Evolutionary conservation across 2,329 filamentous ascomycete genomes (phyloP).

Genomic region (Colletotrichum lini): DNA sequence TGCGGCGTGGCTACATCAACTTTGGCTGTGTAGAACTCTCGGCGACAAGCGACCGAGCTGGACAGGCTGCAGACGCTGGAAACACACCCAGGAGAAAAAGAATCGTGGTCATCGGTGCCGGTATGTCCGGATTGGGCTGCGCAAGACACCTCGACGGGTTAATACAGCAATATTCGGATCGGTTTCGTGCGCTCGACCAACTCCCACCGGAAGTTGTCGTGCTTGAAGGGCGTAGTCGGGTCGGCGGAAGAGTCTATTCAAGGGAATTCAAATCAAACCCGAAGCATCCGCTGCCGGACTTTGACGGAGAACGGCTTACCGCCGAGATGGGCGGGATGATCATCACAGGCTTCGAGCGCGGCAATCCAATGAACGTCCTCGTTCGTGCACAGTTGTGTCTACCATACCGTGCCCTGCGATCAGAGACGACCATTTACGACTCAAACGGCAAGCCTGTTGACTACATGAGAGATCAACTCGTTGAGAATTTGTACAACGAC

Average conservation of each 20-base stretch:
- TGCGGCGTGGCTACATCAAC: constrained; percentile 94
- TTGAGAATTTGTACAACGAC: constrained; percentile 95
- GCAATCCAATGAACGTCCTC: constrained; percentile 93
- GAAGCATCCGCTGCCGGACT: constrained; percentile 63
- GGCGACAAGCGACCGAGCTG: constrained; percentile 47
- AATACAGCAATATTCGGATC: constrained; percentile 82
- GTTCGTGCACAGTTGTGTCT: constrained; percentile 92
- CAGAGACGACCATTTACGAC: constrained; percentile 92
- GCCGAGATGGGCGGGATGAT: constrained; percentile 99
- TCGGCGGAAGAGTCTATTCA: constrained; percentile 95
- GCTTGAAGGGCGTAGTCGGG: constrained; percentile 87
- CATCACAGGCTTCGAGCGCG: constrained; percentile 95
- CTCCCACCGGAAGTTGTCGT: constrained; percentile 82
- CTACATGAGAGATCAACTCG: constrained; percentile 81
- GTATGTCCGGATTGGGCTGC: constrained; percentile 93
- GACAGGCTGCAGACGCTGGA: constrained; percentile 59
- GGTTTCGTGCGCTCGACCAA: constrained; percentile 76
- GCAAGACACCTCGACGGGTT: constrained; percentile 92
- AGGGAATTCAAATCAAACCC: constrained; percentile 74
- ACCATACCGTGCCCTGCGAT: constrained; percentile 84
- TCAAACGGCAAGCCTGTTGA: constrained; percentile 84
- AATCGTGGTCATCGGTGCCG: constrained; percentile 90
- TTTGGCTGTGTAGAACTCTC: constrained; percentile 90
- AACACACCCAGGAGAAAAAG: constrained; percentile 65
- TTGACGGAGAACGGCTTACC: constrained; percentile 77